Conservation (phyloP, 768 basidiomycete genomes). For the Pleurotus pulmonarius region DNA sequence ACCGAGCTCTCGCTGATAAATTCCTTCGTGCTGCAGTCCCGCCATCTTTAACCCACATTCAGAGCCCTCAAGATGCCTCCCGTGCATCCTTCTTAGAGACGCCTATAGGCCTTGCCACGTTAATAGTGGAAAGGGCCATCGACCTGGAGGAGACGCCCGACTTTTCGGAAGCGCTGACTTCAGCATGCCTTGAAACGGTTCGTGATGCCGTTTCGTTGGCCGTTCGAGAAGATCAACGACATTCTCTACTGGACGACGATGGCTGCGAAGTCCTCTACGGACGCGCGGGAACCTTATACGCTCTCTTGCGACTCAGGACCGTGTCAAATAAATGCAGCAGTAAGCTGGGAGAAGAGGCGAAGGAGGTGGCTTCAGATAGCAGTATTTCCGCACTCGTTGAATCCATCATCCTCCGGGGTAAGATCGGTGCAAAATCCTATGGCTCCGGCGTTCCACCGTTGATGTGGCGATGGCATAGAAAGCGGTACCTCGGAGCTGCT, state of each 20-base stretch:
- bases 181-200: slow-evolving; percentile 17
- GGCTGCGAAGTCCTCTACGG: slow-evolving; percentile 59
- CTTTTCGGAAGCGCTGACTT: too few species aligned
- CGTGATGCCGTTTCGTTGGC: slow-evolving; percentile 17
- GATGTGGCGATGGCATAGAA: slow-evolving; percentile 62
- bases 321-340: slow-evolving; percentile 15
- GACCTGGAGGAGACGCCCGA: slow-evolving; percentile 13
- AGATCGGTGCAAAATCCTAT: slow-evolving; percentile 32
- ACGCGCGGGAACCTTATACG: slow-evolving; percentile 54
- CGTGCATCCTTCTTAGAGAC: slow-evolving; percentile 38
- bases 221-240: slow-evolving; percentile 16
- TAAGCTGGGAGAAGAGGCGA: background rate
- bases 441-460: slow-evolving; percentile 31
- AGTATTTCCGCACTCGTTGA: slow-evolving; percentile 33
- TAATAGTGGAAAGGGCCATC: slow-evolving; percentile 28
- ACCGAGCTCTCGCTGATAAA: slow-evolving; percentile 8
- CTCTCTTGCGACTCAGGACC: slow-evolving; percentile 41
- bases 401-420: slow-evolving; percentile 37
- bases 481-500: slow-evolving; percentile 51
- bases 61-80: slow-evolving; percentile 14
- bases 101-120: slow-evolving; percentile 31
- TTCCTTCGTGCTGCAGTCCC: slow-evolving; percentile 5
- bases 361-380: slow-evolving; percentile 28
- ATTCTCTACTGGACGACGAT: slow-evolving; percentile 30
- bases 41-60: background rate